Evolutionary conservation across 176 grass and related monocot species (phyloP), one percentile per base, ranked within the genome.

Genomic region (Triticum dicoccoides): DNA sequence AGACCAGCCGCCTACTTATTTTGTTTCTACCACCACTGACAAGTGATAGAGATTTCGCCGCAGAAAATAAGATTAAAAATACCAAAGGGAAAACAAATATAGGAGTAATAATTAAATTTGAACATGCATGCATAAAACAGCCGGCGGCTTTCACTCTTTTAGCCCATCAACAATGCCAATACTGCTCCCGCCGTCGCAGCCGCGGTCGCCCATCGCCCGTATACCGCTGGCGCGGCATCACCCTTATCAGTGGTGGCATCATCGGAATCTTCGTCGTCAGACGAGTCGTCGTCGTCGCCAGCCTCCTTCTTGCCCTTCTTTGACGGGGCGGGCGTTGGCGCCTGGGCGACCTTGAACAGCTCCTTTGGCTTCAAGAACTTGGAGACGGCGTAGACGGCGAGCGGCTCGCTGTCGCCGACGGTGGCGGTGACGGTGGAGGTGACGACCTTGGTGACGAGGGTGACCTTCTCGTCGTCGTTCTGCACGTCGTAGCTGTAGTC

Each of bases 281-380:
- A 58, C 4, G 88, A 83, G 3, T 61, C 65, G 9, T 56, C 80
- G 27, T 4, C 24, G 30, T 49, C 80, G 5, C 37, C 47, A 3
- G 29, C 29, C 1, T 34, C 41, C 18, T 11, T 37, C 21, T 73
- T 73, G 14, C 25, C 51, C 37, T 84, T 84, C 76, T 84, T 87
- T 38, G 89, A 80, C 11, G 89, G 94, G 8, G 87, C 83, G 0
- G 90, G 88, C 1, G 88, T 83, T 0, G 84, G 83, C 11, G 88
- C 83, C 76, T 86, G 21, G 20, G 71, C 59, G 38, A 77, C 80
- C 88, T 92, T 97, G 88, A 87, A 97, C 27, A 97, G 47, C 82
- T 97, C 94, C 77, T 89, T 88, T 15, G 94, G 94, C 77, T 94
- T 38, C n/a, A 97, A 83, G 71, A 97, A 91, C 61, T 90, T 93